Evolutionary conservation across 2,329 filamentous ascomycete species (phyloP), one percentile per base, ranked within the genome.

Genomic region (Sporothrix variecibatus): DNA sequence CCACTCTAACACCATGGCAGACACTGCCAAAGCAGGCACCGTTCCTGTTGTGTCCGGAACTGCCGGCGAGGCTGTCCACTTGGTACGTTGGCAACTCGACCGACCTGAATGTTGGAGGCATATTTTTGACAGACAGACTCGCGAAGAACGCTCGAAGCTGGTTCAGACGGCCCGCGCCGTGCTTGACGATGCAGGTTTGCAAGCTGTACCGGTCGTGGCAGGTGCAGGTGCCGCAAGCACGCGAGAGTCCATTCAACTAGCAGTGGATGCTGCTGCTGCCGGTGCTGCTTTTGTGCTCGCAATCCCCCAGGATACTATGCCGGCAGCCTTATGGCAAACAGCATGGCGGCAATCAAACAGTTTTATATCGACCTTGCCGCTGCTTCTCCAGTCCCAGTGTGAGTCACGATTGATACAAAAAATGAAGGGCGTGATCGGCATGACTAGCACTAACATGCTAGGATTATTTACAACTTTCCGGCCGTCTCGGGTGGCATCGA

Each of bases 131-230:
- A 1, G 1, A 38, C 46, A 75, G 73, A 72, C 49, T 5, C 74
- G 60, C 6, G 74, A 75, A 4, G 75, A 76, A n/a, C 71, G 74
- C 17, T 34, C 31, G 1, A 65, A 51, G 56, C 62, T 76, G 17
- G 64, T 76, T 15, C 6, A 60, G 20, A 46, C 67, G 4, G 71
- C 74, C 12, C 70, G 74, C 2, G 34, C 23, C 1, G 68, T 56
- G 0, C 64, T 76, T 1, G 74, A 73, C 43, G 62, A 53, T 15
- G 56, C 81, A 0, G 76, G 79, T 1, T 77, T 81, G 1, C 77
- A 80, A 0, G 74, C 81, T 17, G 84, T 84, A 60, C 85, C 84
- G 0, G 80, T 86, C 2, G 82, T 86, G 2, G 85, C 84, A 3
- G 85, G 85, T 5, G 83, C 85, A 28, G 84, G 82, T 0, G 85